Conservation (phyloP, 1,284 basidiomycete species). For the Cryptococcus sp. region DNA sequence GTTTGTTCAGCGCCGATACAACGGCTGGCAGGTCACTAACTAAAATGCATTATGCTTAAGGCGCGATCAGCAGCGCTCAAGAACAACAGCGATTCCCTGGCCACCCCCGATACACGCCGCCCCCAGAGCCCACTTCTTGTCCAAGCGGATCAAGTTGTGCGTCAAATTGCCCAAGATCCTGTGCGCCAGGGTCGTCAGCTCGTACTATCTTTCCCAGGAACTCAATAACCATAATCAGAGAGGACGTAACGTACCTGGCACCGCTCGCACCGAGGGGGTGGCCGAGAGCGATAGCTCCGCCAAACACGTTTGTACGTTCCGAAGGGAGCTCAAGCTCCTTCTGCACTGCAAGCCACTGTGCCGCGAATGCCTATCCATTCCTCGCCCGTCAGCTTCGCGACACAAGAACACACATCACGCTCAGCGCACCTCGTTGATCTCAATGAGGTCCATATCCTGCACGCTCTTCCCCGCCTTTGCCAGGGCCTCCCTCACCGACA, state of each 20-base stretch:
- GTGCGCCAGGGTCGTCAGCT: not conserved
- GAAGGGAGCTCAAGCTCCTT: constrained; percentile 55
- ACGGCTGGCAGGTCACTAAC: too few species aligned
- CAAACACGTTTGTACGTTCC: constrained; percentile 57
- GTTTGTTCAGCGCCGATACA: too few species aligned
- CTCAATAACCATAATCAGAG: not conserved
- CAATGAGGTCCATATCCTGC: constrained; percentile 56
- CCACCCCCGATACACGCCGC: constrained; percentile 57
- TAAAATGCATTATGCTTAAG: too few species aligned
- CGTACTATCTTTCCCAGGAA: not conserved
- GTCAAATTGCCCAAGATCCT: constrained; percentile 55
- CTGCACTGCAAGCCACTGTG: constrained; percentile 57
- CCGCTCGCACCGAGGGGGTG: constrained; percentile 57
- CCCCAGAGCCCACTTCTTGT: constrained; percentile 57
- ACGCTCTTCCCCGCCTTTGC: constrained; percentile 42
- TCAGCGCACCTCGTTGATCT: constrained; percentile 53
- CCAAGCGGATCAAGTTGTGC: constrained; percentile 55
- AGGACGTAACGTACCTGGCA: constrained; percentile 42
- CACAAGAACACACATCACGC: not conserved
- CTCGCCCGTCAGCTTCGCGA: not conserved
- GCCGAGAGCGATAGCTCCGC: constrained; percentile 54
- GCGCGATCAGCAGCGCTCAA: constrained; percentile 29
- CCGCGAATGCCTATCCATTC: constrained; percentile 52
- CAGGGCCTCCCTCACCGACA: constrained; percentile 36
- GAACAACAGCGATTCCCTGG: constrained; percentile 46